Evolutionary conservation across 2,329 filamentous ascomycete species (phyloP), one percentile per base, ranked within the genome.

Genomic region (Exserohilum turcica): DNA sequence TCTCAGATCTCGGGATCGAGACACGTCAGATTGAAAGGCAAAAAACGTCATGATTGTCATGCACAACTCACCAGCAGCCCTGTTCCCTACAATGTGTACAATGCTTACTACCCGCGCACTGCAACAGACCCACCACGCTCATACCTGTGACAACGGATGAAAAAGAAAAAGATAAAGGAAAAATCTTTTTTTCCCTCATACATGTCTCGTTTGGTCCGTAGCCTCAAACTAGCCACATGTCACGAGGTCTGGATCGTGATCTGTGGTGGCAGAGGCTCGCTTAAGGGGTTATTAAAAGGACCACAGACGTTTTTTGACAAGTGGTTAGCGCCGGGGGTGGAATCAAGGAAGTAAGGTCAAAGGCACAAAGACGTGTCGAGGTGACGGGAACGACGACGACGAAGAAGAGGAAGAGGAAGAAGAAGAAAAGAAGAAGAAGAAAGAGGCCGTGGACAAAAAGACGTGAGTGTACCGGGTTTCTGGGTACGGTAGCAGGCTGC

Each of bases 251-350:
- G 47, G 35, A 50, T 54, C 50, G 46, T 39, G 51, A 54, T 53
- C 28, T 47, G 32, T 39, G 21, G 15, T 40, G 38, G 24, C 6
- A 54, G 50, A 40, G 29, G 35, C 27, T 51, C 52, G 52, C 52
- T 51, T 54, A 54, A 40, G 21, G 38, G 38, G 28, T 42, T 51
- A 54, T 51, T 42, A 46, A 51, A 51, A 44, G 46, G 42, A 31
- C 13, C 45, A 43, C 29, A 51, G 42, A 54, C 47, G 47, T 40
- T 54, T 54, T 32, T 54, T 45, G 51, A 50, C 51, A 36, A 42
- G 28, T 18, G 18, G 27, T 39, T 44, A 44, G 45, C 46, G 46
- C 38, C 31, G 28, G 42, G 43, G 28, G 28, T 46, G 21, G 31
- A 45, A 48, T 42, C 49, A 48, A 43, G 19, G 36, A 19, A 52